phyloP scores from a whole-genome alignment of 208 protist genomes.

The Trypanosoma boissoni region DNA sequence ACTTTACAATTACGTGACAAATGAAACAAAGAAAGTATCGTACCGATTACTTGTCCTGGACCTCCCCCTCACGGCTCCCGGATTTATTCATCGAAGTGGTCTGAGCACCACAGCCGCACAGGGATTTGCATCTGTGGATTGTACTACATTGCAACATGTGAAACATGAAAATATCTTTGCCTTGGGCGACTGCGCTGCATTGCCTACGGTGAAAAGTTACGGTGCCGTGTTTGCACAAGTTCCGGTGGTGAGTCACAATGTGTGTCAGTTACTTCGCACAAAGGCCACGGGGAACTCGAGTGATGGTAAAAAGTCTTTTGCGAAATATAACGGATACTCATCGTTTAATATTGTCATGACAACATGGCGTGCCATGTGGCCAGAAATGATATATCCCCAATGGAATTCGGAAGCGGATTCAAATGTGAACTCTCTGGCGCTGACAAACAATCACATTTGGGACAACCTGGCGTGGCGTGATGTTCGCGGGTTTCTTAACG shows the following conservation, averaged over 20 bases:
- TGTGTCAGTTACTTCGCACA: constrained; percentile 49
- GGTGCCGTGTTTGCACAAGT: constrained; percentile 72
- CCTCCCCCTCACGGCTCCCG: constrained; percentile 63
- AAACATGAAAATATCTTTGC: constrained; percentile 75
- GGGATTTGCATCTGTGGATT: constrained; percentile 77
- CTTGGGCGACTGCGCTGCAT: constrained; percentile 75
- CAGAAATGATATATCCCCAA: constrained; percentile 45
- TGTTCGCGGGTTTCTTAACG: constrained; percentile 58
- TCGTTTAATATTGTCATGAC: constrained; percentile 83
- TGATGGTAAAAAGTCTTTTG: constrained; percentile 7
- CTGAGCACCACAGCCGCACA: constrained; percentile 42
- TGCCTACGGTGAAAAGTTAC: constrained; percentile 83
- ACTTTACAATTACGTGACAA: constrained; percentile 70
- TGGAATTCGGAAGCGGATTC: neutral
- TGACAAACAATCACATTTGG: constrained; percentile 72
- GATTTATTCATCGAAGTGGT: constrained; percentile 66
- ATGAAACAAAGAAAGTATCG: constrained; percentile 41
- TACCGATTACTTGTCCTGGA: constrained; percentile 74
- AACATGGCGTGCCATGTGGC: constrained; percentile 84
- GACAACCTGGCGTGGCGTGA: constrained; percentile 68
- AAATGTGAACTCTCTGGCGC: constrained; percentile 17
- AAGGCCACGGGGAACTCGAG: constrained; percentile 11
- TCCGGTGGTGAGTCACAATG: constrained; percentile 82
- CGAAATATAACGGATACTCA: constrained; percentile 71
- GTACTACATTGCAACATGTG: constrained; percentile 70